Evolutionary conservation across 306 rosid species (phyloP).

Genomic region (Leucaena leucocephala): DNA sequence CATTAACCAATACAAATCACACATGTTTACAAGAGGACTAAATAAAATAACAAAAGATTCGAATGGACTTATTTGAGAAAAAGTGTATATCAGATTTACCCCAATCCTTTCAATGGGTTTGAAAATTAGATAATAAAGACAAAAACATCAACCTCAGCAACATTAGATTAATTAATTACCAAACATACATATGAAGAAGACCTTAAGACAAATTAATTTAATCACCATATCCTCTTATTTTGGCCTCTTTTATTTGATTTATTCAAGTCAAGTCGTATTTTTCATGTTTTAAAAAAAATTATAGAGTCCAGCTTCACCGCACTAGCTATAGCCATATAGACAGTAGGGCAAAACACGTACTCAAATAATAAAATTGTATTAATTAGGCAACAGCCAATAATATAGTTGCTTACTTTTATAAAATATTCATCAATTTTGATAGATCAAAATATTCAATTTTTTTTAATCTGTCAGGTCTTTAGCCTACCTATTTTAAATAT

Average conservation of each 20-base stretch:
- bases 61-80: constrained; percentile 6
- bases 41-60: neutral
- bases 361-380: neutral
- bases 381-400: neutral
- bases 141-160: constrained; percentile 26
- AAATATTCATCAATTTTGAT: neutral
- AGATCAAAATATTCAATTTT: neutral
- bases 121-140: constrained; percentile 17
- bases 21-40: constrained; percentile 15
- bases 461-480: neutral
- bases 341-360: constrained; percentile 4
- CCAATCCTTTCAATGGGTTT: constrained; percentile 14
- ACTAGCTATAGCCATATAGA: neutral
- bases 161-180: constrained; percentile 1
- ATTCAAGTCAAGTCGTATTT: neutral
- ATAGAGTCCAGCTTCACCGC: constrained; percentile 23
- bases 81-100: neutral
- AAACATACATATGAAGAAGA: neutral
- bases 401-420: neutral
- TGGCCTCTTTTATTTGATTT: neutral
- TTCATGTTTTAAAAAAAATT: neutral
- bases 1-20: constrained; percentile 29
- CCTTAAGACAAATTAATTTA: neutral
- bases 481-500: neutral
- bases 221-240: neutral